phyloP scores from a whole-genome alignment of 208 protist genomes.

The Acanthamoeba healyi region DNA sequence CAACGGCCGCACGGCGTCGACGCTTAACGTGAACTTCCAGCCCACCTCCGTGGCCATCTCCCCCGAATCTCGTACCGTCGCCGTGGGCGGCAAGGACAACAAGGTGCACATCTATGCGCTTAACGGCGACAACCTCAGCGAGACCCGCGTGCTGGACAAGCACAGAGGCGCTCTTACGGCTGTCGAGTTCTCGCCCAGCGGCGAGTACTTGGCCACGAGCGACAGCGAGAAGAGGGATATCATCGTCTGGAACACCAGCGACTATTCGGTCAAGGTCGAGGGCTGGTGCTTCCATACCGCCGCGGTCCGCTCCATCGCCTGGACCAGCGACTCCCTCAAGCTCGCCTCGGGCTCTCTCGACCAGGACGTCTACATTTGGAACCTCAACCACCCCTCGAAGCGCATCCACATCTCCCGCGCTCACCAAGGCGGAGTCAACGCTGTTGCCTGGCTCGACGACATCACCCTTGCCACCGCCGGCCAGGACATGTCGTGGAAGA shows the following conservation, averaged over 20 bases:
- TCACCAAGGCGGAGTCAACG: conserved; percentile 84
- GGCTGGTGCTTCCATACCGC: conserved; percentile 88
- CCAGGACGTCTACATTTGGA: conserved; percentile 87
- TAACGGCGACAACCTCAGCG: conserved; percentile 78
- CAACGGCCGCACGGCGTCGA: conserved; percentile 71
- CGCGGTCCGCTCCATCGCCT: conserved; percentile 85
- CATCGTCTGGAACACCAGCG: conserved; percentile 80
- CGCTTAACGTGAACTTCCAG: conserved; percentile 41
- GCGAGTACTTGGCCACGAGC: conserved; percentile 82
- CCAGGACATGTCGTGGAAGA: conserved; percentile 77
- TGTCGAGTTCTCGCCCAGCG: conserved; percentile 82
- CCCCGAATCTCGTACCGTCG: conserved; percentile 78
- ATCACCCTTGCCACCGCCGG: conserved; percentile 82
- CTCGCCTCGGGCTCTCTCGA: conserved; percentile 84
- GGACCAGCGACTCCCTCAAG: conserved; percentile 79
- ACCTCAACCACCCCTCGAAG: conserved; percentile 76
- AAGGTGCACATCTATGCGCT: conserved; percentile 83
- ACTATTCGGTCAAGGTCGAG: conserved; percentile 19
- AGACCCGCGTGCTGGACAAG: conserved; percentile 64
- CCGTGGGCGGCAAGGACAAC: conserved; percentile 86
- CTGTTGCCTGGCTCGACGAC: conserved; percentile 78
- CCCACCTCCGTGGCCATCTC: conserved; percentile 81
- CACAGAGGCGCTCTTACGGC: conserved; percentile 36
- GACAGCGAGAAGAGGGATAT: conserved; percentile 83
- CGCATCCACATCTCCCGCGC: conserved; percentile 85